These are phyloP conservation scores for Naganishia vishniacii DNA, from an alignment of 768 basidiomycete genomes.

Conservation along the genomic window DNA sequence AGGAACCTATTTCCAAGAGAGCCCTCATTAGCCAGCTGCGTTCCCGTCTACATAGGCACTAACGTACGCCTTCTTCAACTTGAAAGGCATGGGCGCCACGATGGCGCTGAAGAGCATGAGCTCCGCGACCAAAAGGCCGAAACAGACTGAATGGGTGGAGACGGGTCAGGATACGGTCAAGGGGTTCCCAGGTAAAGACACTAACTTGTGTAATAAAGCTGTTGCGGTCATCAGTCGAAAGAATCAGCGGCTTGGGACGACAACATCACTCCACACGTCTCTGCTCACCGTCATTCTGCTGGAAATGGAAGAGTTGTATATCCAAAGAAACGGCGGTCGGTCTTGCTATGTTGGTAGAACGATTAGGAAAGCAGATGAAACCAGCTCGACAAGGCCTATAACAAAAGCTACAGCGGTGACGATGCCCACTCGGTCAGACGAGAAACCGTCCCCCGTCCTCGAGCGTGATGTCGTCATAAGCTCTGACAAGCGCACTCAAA, in stretches of 20 bases:
- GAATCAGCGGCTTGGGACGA: background rate
- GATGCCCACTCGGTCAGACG: background rate
- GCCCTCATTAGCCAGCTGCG: background rate
- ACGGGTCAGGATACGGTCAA: constrained; percentile 7
- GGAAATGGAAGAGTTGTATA: background rate
- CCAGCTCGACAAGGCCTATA: background rate
- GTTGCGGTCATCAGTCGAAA: background rate
- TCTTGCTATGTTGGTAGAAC: no score
- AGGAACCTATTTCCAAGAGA: constrained; percentile 34
- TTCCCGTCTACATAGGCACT: background rate
- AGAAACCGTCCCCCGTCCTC: no score
- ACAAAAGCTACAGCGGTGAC: background rate
- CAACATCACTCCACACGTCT: background rate
- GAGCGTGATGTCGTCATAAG: background rate
- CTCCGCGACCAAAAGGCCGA: constrained; percentile 69
- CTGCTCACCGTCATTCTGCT: constrained; percentile 10
- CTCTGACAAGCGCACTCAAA: background rate
- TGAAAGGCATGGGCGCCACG: constrained; percentile 68
- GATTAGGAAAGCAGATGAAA: no score
- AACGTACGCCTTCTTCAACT: constrained; percentile 52
- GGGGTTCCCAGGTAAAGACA: no score
- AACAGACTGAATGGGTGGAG: constrained; percentile 54
- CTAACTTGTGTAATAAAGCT: constrained; percentile 46
- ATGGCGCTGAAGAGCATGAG: constrained; percentile 44
- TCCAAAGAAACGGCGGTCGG: no score